These are phyloP conservation scores for Paradendryphiella salina DNA, from an alignment of 2,329 filamentous ascomycete genomes.

Conservation along the genomic window DNA sequence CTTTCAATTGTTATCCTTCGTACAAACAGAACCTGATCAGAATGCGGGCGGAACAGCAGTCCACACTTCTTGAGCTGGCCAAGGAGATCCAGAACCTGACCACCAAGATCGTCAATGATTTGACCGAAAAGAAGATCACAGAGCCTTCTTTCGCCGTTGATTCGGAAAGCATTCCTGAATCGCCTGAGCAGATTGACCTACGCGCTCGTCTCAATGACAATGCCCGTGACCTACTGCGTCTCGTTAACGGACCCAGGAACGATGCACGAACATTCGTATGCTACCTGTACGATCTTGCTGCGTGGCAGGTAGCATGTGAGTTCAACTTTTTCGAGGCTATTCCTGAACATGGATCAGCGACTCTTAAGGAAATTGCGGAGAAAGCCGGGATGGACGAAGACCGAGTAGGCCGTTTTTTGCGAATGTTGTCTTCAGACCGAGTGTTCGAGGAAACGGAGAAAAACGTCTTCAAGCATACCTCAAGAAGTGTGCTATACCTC, in stretches of 20 bases:
- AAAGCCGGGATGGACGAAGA: slow-evolving; percentile 22
- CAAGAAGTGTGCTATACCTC: slow-evolving; percentile 15
- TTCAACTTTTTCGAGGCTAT: slow-evolving; percentile 24
- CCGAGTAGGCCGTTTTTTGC: slow-evolving; percentile 17
- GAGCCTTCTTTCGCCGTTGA: slow-evolving; percentile 18
- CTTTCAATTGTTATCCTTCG: background rate
- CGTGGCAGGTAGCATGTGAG: slow-evolving; percentile 26
- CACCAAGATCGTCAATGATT: slow-evolving; percentile 13
- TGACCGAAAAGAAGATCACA: slow-evolving; percentile 11
- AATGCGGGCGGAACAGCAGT: slow-evolving; percentile 12
- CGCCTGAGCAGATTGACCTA: slow-evolving; percentile 14
- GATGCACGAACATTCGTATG: slow-evolving; percentile 19
- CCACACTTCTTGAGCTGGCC: slow-evolving; percentile 19
- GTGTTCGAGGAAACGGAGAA: slow-evolving; percentile 23
- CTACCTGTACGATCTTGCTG: slow-evolving; percentile 23
- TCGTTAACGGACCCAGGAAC: slow-evolving; percentile 24
- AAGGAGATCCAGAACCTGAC: slow-evolving; percentile 16
- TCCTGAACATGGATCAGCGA: slow-evolving; percentile 11
- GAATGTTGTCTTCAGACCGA: slow-evolving; percentile 20
- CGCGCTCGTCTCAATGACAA: slow-evolving; percentile 21
- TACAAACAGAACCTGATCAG: background rate
- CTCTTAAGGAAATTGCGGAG: slow-evolving; percentile 16
- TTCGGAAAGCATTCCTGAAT: slow-evolving; percentile 14
- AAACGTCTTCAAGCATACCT: slow-evolving; percentile 27
- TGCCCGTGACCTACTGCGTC: slow-evolving; percentile 27